These are phyloP conservation scores for Lipomyces sp. DNA, from an alignment of 805 yeast genomes.

Conservation along the genomic window DNA sequence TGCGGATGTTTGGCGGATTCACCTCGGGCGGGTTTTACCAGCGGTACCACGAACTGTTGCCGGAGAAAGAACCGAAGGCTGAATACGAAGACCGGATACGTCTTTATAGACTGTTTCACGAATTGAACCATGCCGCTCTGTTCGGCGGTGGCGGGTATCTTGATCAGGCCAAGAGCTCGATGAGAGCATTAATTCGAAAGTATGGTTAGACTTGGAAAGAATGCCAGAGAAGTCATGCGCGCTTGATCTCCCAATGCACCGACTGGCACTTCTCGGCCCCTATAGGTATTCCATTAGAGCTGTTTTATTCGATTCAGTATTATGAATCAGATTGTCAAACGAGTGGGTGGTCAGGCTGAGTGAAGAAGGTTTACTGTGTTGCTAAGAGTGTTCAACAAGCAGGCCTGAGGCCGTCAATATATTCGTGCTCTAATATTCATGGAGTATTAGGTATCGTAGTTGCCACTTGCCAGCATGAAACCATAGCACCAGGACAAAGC, in stretches of 20 bases:
- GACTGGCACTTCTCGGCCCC: not conserved
- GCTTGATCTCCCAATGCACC: not conserved
- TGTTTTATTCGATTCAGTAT: no score
- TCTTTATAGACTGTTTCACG: slow-evolving; percentile 32
- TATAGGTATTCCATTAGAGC: no score
- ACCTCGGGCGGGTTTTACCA: slow-evolving; percentile 19
- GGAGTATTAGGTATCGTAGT: no score
- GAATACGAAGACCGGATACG: slow-evolving; percentile 34
- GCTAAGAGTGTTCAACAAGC: no score
- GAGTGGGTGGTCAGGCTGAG: no score
- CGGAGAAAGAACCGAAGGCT: slow-evolving; percentile 26
- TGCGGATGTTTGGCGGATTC: slow-evolving; percentile 39
- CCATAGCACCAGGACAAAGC: no score
- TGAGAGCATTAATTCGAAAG: slow-evolving; percentile 18
- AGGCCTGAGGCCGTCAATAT: no score
- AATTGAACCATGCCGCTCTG: slow-evolving; percentile 33
- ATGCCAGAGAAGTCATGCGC: not conserved
- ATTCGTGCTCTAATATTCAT: no score
- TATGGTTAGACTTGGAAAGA: not conserved
- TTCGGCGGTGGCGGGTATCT: slow-evolving; percentile 36
- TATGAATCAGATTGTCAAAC: no score
- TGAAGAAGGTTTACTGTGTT: no score
- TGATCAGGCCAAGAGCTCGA: slow-evolving; percentile 26
- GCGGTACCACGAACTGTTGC: slow-evolving; percentile 30
- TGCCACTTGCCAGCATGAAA: no score